Base-by-base conservation (phyloP, 2,329 filamentous ascomycete species). In the Ceratocystis huliohia region DNA sequence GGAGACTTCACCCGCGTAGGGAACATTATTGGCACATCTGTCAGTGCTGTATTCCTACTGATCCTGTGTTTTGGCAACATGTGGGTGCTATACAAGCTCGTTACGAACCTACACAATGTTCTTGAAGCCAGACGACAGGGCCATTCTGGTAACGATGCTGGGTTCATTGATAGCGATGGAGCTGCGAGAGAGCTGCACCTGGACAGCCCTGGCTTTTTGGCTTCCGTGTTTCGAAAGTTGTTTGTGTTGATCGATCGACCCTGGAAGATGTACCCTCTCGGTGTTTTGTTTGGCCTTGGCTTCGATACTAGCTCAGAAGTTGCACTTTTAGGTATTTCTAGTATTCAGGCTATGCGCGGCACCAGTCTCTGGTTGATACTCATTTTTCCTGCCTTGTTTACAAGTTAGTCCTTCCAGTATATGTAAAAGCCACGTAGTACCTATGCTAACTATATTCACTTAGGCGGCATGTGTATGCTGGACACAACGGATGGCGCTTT, bases 251-350 rank as follows among this genome's bases (percentile, higher is more conserved):
- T 88, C 41, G 84, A 88, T 71, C 77, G 83, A 4, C 88, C 89
- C 0, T 97, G 93, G 93, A 97, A 97, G 75, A 96, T 96, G 91
- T 94, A 95, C 70, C 91, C 91, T 0, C 78, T 96, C 0, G 93
- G 93, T 0, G 81, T 97, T 0, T 78, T 97, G 3, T 97, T 93
- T 72, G 94, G 93, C 0, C 80, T 97, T 0, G 94, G 93, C 0
- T 97, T 99, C 74, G 94, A 97, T 74, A 97, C 94, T 0, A 95
- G 89, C 50, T 96, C 90, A 6, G 93, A 99, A 74, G 89, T 97
- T 72, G 93, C 94, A 0, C 81, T 99, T 6, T 77, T 99, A 0
- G 94, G 93, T 0, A 96, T 97, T 69, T 88, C 90, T 0, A 91
- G 88, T 37, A 85, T 99, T 1, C 88, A 96, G 72, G 92, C 88